Conservation (phyloP, 2,329 filamentous ascomycete genomes). For the Fusarium compactum region DNA sequence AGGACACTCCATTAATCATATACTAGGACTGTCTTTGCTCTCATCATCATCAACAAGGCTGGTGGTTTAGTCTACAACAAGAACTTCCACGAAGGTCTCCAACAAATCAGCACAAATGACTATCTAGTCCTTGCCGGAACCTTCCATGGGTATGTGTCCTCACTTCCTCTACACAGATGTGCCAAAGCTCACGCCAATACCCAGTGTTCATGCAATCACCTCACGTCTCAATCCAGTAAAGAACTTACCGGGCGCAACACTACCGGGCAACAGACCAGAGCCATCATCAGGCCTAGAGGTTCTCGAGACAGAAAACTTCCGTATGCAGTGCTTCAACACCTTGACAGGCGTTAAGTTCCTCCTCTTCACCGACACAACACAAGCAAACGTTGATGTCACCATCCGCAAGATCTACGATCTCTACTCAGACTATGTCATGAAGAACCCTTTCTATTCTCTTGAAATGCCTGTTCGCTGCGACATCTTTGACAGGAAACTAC, state of each 20-base stretch:
- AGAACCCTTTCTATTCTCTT: slow-evolving; percentile 98
- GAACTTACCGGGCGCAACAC: slow-evolving; percentile 50
- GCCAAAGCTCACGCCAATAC: slow-evolving; percentile 16
- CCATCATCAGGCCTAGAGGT: slow-evolving; percentile 86
- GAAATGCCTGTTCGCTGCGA: slow-evolving; percentile 98
- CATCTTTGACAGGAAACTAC: slow-evolving; percentile 89
- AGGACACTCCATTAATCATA: slow-evolving; percentile 4
- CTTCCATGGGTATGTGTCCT: slow-evolving; percentile 81
- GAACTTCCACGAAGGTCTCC: slow-evolving; percentile 87
- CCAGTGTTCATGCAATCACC: slow-evolving; percentile 76
- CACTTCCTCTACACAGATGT: slow-evolving; percentile 13
- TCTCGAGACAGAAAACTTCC: slow-evolving; percentile 93
- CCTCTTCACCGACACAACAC: slow-evolving; percentile 90
- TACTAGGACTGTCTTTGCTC: slow-evolving; percentile 88
- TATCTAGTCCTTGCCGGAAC: slow-evolving; percentile 96
- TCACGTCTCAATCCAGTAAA: slow-evolving; percentile 71
- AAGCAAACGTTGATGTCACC: slow-evolving; percentile 86
- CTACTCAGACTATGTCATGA: slow-evolving; percentile 98
- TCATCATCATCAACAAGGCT: slow-evolving; percentile 99
- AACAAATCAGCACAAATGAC: slow-evolving; percentile 93
- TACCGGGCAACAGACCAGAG: slow-evolving; percentile 66
- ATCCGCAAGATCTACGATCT: slow-evolving; percentile 91
- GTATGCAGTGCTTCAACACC: slow-evolving; percentile 95
- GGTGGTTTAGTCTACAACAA: slow-evolving; percentile 97
- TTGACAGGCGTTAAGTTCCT: slow-evolving; percentile 95